These are phyloP conservation scores for Waitea zeae DNA, from an alignment of 1,284 basidiomycete species.

Conservation along the genomic window DNA sequence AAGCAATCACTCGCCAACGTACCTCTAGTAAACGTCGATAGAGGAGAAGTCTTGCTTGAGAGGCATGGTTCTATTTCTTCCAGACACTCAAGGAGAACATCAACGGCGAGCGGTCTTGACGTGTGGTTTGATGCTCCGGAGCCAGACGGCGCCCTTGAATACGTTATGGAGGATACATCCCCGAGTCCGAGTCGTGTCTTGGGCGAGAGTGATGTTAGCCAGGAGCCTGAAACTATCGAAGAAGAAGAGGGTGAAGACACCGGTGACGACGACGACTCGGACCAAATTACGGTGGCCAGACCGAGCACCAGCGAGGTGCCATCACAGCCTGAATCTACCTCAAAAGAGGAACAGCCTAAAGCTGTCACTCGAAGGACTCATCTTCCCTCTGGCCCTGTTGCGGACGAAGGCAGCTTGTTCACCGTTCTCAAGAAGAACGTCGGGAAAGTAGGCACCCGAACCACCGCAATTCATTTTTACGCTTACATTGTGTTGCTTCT, in stretches of 20 bases:
- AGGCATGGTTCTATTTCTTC: no score
- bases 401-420: constrained; percentile 80
- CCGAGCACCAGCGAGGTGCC: constrained; percentile 4
- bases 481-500: background rate
- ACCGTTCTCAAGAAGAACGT: constrained; percentile 84
- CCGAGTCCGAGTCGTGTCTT: constrained; percentile 14
- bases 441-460: constrained; percentile 48
- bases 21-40: no score
- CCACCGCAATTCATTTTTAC: background rate
- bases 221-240: constrained; percentile 17
- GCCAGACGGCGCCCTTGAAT: constrained; percentile 48
- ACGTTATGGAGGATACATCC: constrained; percentile 31
- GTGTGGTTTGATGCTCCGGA: constrained; percentile 63
- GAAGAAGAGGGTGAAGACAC: constrained; percentile 18
- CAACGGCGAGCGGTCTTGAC: constrained; percentile 9
- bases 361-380: constrained; percentile 32
- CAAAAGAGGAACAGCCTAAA: constrained; percentile 12
- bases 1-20: no score
- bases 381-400: constrained; percentile 49
- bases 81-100: constrained; percentile 1
- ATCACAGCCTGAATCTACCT: no score
- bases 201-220: no score
- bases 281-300: background rate
- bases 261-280: constrained; percentile 4
- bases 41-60: no score